Evolutionary conservation across 2,329 filamentous ascomycete genomes (phyloP).

Genomic region (Pseudogymnoascus sp.): DNA sequence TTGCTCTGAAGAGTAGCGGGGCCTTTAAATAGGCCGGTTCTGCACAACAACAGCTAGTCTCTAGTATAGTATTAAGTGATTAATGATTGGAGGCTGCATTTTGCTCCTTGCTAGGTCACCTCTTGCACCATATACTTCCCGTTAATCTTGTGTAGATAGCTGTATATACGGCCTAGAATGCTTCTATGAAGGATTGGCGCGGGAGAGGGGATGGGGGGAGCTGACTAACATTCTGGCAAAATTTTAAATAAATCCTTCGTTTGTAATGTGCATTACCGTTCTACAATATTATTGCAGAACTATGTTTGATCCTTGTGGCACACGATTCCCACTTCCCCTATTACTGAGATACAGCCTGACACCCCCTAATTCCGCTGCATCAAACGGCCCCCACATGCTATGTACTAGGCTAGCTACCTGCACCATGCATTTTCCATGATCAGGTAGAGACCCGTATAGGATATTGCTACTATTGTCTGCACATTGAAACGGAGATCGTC

Average conservation of each 20-base stretch:
- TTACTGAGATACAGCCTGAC: neutral
- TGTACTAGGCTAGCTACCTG: neutral
- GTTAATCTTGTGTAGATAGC: no score
- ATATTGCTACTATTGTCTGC: neutral
- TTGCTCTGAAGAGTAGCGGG: neutral
- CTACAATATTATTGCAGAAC: neutral
- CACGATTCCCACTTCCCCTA: neutral
- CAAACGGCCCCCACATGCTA: neutral
- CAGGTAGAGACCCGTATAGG: neutral
- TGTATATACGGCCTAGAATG: neutral
- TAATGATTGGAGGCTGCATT: neutral
- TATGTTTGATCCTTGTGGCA: neutral
- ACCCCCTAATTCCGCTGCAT: neutral
- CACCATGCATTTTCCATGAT: neutral
- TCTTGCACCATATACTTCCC: no score
- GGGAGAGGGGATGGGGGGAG: neutral
- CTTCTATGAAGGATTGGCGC: neutral
- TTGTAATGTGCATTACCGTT: neutral
- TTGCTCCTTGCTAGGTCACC: no score
- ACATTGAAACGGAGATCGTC: neutral
- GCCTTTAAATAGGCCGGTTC: neutral
- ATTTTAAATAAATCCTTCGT: neutral
- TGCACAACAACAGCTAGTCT: neutral
- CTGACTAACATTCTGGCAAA: neutral
- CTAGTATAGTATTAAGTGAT: neutral